phyloP scores from a whole-genome alignment of 192 early-diverging fungal genomes.

The Funneliformis mosseae region DNA sequence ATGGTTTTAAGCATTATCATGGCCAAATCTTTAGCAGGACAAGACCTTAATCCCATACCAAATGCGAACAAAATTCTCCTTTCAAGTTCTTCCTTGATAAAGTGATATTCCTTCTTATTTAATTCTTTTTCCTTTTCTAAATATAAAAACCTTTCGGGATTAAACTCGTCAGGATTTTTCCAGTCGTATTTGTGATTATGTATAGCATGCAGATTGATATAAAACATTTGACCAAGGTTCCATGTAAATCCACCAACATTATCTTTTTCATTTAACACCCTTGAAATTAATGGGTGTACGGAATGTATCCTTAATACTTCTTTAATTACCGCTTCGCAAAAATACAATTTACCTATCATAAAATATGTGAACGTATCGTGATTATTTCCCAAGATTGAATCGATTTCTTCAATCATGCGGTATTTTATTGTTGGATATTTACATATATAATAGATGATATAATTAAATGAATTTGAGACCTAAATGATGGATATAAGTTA shows the following conservation, averaged over 20 bases:
- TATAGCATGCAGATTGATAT: slow-evolving; percentile 12
- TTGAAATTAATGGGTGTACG: not conserved
- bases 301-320: not conserved
- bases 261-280: not conserved
- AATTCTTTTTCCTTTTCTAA: not conserved
- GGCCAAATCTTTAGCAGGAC: not conserved
- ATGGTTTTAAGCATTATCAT: not conserved
- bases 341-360: slow-evolving; percentile 5
- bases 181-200: not conserved
- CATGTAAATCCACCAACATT: slow-evolving; percentile 18
- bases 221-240: not conserved
- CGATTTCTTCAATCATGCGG: not conserved
- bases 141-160: slow-evolving; percentile 20
- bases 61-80: not conserved
- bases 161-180: slow-evolving; percentile 18
- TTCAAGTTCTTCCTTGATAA: not conserved
- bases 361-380: not conserved
- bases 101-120: not conserved
- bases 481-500: not conserved
- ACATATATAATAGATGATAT: not conserved
- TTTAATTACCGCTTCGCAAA: slow-evolving; percentile 18
- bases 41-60: not conserved
- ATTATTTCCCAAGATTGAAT: not conserved
- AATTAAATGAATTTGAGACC: not conserved
- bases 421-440: slow-evolving; percentile 14